Base-by-base conservation (phyloP, 352 stramenopile species). In the Phytophthora lateralis region DNA sequence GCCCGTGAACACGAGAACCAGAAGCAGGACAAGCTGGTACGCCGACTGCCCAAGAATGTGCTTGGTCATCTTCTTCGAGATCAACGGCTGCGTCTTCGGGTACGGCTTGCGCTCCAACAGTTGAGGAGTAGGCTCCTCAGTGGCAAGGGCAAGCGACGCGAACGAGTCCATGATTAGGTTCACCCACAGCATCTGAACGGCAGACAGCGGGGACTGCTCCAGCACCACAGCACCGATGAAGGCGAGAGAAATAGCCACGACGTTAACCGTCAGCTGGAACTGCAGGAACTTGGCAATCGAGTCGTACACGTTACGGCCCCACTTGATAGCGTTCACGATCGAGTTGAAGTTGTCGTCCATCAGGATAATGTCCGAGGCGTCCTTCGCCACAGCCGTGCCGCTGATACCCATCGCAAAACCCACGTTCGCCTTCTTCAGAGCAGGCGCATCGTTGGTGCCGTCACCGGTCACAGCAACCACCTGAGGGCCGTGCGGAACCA, bases 101-200 rank as follows among this genome's bases (percentile, higher is more conserved):
- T 98, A 98, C 10, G 96, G 96, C 46, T 85, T 86, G 39, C 94
- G 83, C n/a, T 96, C 73, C 9, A 99, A 77, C 12, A 99, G 77
- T 21, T 51, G 66, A 26, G 78, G 53, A 1, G 78, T 94, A 2
- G 96, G 96, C 42, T 91, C 81, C 76, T 98, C 96, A 7, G 96
- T 98, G 26, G 91, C 94, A 30, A 99, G 78, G n/a, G 96, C 95
- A 7, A 98, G 72, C 30, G 96, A 95, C 7, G 94, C 95, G 63
- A 98, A 97, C 14, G 91, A 97, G 73, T 98, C 96, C 95, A 98
- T 99, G 69, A 99, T 98, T 29, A 99, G 68, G 69, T 99, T 98
- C 17, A 99, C 91, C 96, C 95, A 99, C 14, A 99, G 76, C 89
- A 99, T 97, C 76, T 98, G 96, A 1, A 98, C 91, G 30, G 95